These are phyloP conservation scores for Aspergillus heteromorphus DNA, from an alignment of 495 filamentous ascomycete species.

Conservation along the genomic window DNA sequence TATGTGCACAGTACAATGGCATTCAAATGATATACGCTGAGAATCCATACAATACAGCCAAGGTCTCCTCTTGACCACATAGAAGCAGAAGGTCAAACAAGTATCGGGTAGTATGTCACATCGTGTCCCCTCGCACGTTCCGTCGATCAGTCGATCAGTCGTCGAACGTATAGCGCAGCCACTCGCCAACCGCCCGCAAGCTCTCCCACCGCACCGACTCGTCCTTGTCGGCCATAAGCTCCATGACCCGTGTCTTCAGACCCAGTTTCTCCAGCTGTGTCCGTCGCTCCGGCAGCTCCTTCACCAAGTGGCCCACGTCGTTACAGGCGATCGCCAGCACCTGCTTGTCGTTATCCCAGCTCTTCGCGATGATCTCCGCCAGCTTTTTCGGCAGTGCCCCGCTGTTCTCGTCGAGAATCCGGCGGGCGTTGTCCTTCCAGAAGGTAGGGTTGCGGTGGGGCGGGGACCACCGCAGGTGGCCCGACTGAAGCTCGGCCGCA, in stretches of 20 bases:
- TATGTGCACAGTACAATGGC: slow-evolving; percentile 13
- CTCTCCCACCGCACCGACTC: slow-evolving; percentile 94
- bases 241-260: slow-evolving; percentile 88
- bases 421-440: slow-evolving; percentile 93
- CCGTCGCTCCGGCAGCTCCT: slow-evolving; percentile 82
- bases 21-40: slow-evolving; percentile 9
- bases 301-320: slow-evolving; percentile 83
- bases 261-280: slow-evolving; percentile 82
- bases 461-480: slow-evolving; percentile 91
- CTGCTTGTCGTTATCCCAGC: slow-evolving; percentile 89
- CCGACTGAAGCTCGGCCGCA: slow-evolving; percentile 79
- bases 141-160: slow-evolving; percentile 25
- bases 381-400: slow-evolving; percentile 77
- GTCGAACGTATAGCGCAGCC: slow-evolving; percentile 87
- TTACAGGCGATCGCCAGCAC: slow-evolving; percentile 95
- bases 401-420: slow-evolving; percentile 79
- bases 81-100: slow-evolving; percentile 7
- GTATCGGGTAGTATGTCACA: slow-evolving; percentile 1
- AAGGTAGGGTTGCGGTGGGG: slow-evolving; percentile 86
- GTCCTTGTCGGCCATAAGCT: slow-evolving; percentile 85
- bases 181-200: slow-evolving; percentile 85
- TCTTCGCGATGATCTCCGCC: slow-evolving; percentile 77
- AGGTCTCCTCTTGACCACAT: slow-evolving; percentile 4
- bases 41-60: slow-evolving; percentile 11
- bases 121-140: not conserved